A percentile compares a stretch with the other conserved stretches of the same genome.
Conservation (phyloP, 2,329 filamentous ascomycete genomes). For the Alternaria novae-zelandiae region DNA sequence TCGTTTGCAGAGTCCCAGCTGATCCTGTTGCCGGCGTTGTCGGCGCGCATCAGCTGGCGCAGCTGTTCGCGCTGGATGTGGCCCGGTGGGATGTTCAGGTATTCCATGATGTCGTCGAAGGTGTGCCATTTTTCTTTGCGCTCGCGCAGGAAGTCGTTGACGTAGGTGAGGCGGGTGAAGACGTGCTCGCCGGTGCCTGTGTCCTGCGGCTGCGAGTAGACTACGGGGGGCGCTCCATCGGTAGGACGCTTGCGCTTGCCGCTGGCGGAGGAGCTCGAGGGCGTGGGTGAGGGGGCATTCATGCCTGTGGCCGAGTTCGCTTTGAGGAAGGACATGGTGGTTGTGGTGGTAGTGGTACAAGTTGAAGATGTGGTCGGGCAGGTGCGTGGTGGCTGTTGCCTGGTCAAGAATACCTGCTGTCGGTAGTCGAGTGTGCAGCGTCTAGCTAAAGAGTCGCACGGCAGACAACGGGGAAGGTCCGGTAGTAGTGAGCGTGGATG, state of each 20-base stretch:
- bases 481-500: constrained; percentile 6
- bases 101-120: constrained; percentile 78
- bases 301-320: constrained; percentile 38
- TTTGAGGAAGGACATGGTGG: constrained; percentile 47
- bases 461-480: neutral
- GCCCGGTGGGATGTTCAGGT: constrained; percentile 73
- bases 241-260: constrained; percentile 65
- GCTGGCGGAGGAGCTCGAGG: constrained; percentile 46
- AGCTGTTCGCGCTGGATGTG: constrained; percentile 64
- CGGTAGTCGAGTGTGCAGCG: constrained; percentile 27
- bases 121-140: constrained; percentile 68
- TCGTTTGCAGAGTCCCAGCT: constrained; percentile 65
- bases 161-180: constrained; percentile 86
- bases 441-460: constrained; percentile 44
- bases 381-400: neutral
- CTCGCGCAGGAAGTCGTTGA: constrained; percentile 68
- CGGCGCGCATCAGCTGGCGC: constrained; percentile 67
- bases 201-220: constrained; percentile 78
- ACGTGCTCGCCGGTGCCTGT: constrained; percentile 80
- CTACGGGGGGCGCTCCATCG: constrained; percentile 55
- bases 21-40: constrained; percentile 66
- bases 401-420: neutral
- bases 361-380: neutral
- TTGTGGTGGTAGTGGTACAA: neutral
- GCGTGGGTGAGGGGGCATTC: constrained; percentile 68